Conservation (phyloP, 768 basidiomycete genomes). For the Suillus luteus region DNA sequence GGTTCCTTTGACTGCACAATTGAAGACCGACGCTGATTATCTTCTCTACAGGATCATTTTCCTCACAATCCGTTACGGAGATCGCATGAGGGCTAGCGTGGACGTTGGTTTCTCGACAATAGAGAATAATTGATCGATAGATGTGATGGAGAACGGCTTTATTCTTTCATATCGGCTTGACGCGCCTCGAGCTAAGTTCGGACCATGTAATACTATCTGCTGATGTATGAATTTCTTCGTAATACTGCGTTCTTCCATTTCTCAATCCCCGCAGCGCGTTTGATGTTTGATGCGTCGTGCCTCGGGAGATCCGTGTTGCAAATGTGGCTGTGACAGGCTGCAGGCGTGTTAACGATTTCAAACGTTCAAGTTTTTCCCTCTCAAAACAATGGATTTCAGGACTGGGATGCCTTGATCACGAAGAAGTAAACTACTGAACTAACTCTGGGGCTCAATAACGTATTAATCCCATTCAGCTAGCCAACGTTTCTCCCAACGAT, state of each 20-base stretch:
- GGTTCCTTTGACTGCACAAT: constrained; percentile 9
- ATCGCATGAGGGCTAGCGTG: constrained; percentile 54
- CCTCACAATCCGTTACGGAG: constrained; percentile 57
- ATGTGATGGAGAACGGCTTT: background rate
- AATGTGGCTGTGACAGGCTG: background rate
- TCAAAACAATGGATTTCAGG: background rate
- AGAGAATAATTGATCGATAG: constrained; percentile 34
- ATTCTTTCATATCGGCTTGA: background rate
- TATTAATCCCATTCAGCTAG: background rate
- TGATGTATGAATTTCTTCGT: constrained; percentile 5
- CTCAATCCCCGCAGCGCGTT: background rate
- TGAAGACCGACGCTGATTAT: constrained; percentile 29
- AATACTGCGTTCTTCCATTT: background rate
- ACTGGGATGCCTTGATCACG: background rate
- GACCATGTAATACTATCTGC: background rate
- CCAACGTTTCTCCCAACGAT: background rate
- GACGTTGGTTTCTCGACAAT: constrained; percentile 57
- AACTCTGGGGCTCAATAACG: background rate
- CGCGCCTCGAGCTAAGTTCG: background rate
- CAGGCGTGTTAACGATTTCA: background rate
- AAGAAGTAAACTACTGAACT: background rate
- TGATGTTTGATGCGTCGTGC: background rate
- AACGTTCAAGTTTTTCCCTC: background rate
- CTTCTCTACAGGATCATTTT: constrained; percentile 45
- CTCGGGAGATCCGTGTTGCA: background rate